Evolutionary conservation across 441 rosid genomes (phyloP).

Genomic region (Biscutella auriculata): DNA sequence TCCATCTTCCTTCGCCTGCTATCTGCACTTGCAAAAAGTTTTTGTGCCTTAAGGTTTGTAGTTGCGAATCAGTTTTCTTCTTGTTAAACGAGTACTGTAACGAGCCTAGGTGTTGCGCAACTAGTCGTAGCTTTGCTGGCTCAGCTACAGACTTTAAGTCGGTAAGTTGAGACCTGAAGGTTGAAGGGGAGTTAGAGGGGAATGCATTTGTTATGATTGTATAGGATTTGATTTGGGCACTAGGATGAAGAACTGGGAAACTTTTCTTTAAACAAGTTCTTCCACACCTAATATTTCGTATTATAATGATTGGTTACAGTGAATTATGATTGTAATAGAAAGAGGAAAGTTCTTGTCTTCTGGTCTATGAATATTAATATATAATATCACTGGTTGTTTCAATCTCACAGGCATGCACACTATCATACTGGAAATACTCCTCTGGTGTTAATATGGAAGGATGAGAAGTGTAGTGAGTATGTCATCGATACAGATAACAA

Average conservation of each 20-base stretch:
- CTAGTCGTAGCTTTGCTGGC: background rate
- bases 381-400: background rate
- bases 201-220: background rate
- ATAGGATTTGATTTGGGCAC: background rate
- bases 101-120: background rate
- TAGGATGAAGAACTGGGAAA: background rate
- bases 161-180: background rate
- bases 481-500: conserved; percentile 88
- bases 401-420: conserved; percentile 54
- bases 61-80: background rate
- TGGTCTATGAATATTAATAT: background rate
- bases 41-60: background rate
- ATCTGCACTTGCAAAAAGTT: background rate
- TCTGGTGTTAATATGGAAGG: conserved; percentile 88
- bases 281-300: background rate
- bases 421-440: conserved; percentile 91
- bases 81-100: background rate
- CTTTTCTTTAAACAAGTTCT: background rate
- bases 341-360: background rate
- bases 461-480: conserved; percentile 81
- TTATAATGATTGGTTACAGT: background rate
- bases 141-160: background rate
- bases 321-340: background rate
- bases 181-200: background rate
- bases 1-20: background rate